Evolutionary conservation across 352 stramenopile species (phyloP), one percentile per base, ranked within the genome.

Genomic region (Blastocystis sp.): DNA sequence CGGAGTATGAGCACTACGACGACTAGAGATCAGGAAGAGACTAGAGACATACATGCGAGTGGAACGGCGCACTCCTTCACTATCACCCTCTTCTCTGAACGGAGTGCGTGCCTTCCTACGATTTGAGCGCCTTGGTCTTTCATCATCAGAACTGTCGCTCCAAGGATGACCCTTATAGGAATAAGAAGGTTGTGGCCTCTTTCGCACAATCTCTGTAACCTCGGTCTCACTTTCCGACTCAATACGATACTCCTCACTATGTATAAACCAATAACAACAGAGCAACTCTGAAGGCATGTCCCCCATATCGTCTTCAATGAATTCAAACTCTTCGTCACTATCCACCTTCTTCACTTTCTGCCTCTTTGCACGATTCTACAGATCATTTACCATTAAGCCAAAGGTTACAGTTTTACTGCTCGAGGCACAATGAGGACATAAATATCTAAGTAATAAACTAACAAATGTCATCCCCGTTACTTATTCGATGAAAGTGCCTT

Each of bases 291-390:
- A 85, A 30, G 50, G 73, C 73, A 85, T 85, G 30, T 85, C 73
- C 26, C 43, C 56, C 73, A 85, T 85, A 13, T 85, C 73, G 45
- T 85, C 41, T 45, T 56, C 45, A 13, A 54, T 45, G 34, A 85
- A 47, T 13, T 85, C 56, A 43, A 85, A 85, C 13, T 85, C 73
- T 39, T 85, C 73, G 16, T 85, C 73, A 68, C 73, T 85, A 16
- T 85, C 73, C 30, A 54, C 20, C 30, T 85, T 85, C 34, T 68
- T 64, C 30, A 62, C 8, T 54, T 47, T 66, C n/a, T 47, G 53
- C 50, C 30, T 26, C 41, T 66, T 85, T 34, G 47, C 16, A 16
- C 30, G 11, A 37, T 26, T 66, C 73, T 85, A 78, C 39, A 85
- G 20, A 26, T 53, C 9, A 4, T 16, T 13, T n/a, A 8, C 16